phyloP scores from a whole-genome alignment of 176 grass and related monocot species.

The Carex parvula region DNA sequence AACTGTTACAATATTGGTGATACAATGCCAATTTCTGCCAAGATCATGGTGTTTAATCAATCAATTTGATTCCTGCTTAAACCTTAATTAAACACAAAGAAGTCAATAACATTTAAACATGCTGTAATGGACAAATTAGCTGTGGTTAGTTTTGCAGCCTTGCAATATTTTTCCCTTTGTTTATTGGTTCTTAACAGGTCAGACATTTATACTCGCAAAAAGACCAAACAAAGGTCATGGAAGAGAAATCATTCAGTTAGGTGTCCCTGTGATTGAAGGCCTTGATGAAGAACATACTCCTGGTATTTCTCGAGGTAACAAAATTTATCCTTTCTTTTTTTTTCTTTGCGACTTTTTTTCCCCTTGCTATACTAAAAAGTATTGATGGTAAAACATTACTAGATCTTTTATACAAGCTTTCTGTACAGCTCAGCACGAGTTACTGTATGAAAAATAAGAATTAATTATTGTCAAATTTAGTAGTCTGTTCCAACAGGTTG shows the following conservation, averaged over 20 bases:
- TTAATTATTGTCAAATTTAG: not conserved
- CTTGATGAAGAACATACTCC: slow-evolving; percentile 56
- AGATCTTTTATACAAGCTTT: not conserved
- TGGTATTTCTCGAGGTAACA: slow-evolving; percentile 29
- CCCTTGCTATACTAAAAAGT: not conserved
- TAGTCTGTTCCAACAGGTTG: not conserved
- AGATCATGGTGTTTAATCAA: not conserved
- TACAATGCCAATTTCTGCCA: not conserved
- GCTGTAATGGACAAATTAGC: not conserved
- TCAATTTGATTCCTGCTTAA: not conserved
- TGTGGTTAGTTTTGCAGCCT: not conserved
- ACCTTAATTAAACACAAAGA: not conserved
- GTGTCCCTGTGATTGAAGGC: slow-evolving; percentile 58
- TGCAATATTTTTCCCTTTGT: slow-evolving; percentile 15
- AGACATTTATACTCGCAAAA: slow-evolving; percentile 66
- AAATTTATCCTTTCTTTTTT: not conserved
- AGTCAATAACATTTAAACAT: not conserved
- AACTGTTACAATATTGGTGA: not conserved
- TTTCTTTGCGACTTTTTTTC: not conserved
- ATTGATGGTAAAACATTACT: not conserved
- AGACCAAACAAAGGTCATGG: slow-evolving; percentile 89
- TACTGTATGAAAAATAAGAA: not conserved
- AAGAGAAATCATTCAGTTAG: slow-evolving; percentile 89
- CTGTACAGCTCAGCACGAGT: not conserved
- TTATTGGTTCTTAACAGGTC: slow-evolving; percentile 45